Conservation (phyloP, 306 rosid genomes). For the Vigna angularis region DNA sequence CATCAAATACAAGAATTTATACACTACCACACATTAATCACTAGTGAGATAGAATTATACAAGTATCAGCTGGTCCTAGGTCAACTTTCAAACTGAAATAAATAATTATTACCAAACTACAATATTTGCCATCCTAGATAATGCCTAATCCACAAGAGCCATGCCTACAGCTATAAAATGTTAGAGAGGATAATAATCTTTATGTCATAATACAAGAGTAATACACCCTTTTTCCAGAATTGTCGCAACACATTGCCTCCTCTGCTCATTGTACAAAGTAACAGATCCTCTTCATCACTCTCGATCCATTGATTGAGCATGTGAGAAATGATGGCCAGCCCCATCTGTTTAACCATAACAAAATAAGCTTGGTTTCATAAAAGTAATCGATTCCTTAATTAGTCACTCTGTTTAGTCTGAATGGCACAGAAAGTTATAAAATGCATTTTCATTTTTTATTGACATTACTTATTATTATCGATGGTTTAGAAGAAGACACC, state of each 20-base stretch:
- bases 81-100: conserved; percentile 50
- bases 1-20: conserved; percentile 42
- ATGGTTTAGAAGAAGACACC: not conserved
- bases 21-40: conserved; percentile 53
- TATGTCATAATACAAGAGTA: conserved; percentile 52
- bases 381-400: not conserved
- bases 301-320: conserved; percentile 67
- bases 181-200: conserved; percentile 44
- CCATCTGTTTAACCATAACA: conserved; percentile 55
- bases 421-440: not conserved
- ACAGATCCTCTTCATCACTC: conserved; percentile 44
- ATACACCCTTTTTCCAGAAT: conserved; percentile 43
- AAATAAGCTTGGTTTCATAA: not conserved
- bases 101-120: conserved; percentile 63
- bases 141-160: conserved; percentile 51
- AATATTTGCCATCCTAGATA: conserved; percentile 49
- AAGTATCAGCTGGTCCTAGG: conserved; percentile 60
- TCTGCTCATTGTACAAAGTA: conserved; percentile 36
- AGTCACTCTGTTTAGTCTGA: not conserved
- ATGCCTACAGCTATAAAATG: conserved; percentile 54
- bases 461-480: not conserved
- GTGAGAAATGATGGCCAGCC: conserved; percentile 68
- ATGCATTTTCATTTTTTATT: conserved; percentile 8
- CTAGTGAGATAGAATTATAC: conserved; percentile 55
- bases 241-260: conserved; percentile 20